Evolutionary conservation across 2,329 filamentous ascomycete genomes (phyloP), one percentile per base, ranked within the genome.

Genomic region (Fusarium ramigenum): DNA sequence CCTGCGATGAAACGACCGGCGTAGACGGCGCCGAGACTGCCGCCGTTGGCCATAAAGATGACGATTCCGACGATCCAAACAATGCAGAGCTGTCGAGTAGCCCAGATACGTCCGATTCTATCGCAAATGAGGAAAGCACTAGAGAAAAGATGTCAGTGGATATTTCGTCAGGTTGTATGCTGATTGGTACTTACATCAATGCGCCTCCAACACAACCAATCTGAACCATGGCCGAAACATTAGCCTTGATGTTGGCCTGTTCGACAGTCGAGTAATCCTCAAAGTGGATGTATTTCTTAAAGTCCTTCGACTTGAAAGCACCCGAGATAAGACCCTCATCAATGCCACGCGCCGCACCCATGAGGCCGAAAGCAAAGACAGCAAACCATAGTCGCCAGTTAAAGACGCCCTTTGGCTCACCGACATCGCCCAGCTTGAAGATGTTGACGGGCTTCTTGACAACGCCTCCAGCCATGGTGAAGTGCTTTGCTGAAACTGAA

Each of bases 1-100:
- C 71, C 71, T 7, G 70, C 70, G 16, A 74, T 57, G 30, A 74
- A 68, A n/a, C 71, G 58, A 8, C 70, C 71, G 1, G 65, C 54
- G 34, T 74, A 74, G 6, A 73, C 58, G 15, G 66, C 53, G 10
- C 63, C 65, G n/a, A 68, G 46, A 32, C 36, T 68, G 1, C 65
- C 65, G 3, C 64, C 64, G 2, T 66, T 66, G 43, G 62, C 64
- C 64, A 66, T 66, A 23, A 66, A 66, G 44, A 66, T 66, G 14
- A 60, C 7, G 3, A 66, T 66, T 10, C 64, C 64, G 7, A 66
- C 1, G 34, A 66, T 66, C 62, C 64, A 66, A 15, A 66, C 62
- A 1, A 49, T 25, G 16, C 64, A 66, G 12, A 66, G 62, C 21
- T 66, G 64, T 7, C 64, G 44, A 10, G 64, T 66, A 66, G 64